Evolutionary conservation across 1,284 basidiomycete species (phyloP), one percentile per base, ranked within the genome.

Genomic region (Apiotrichum gracile): DNA sequence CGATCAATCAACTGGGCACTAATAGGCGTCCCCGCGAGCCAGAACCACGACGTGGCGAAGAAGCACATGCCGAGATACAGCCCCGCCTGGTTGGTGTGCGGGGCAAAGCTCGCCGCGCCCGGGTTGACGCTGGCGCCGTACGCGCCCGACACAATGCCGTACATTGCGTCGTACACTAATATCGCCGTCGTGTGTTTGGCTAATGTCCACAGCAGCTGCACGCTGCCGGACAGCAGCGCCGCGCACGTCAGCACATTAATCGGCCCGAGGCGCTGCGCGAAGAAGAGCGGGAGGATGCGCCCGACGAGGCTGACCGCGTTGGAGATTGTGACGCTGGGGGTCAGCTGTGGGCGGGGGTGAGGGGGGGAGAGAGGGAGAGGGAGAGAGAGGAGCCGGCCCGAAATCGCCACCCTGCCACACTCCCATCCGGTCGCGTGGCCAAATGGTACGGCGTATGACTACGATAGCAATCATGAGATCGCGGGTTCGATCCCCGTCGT

Each of bases 11-110:
- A 48, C 3, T 60, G 60, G 2, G 66, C 68, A 3, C 60, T 63
- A 29, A 62, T 61, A 2, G 68, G 68, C 8, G 62, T 62, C 4
- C 66, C 66, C 1, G 62, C 60, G 12, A 67, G 52, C 65, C 65
- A 66, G 61, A 65, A 66, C 56, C 60, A 69, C 6, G 62, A 55
- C 5, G 56, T 65, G 19, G 54, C 57, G 24, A 53, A 47, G 26
- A 67, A 65, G 40, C 55, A 58, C 67, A 69, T 69, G 49, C 67
- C 67, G 31, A 69, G 61, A 42, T 69, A 68, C 26, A 59, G 49
- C 39, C 68, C 66, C 0, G 57, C 52, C 55, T 67, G 64, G 48
- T 66, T 60, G 1, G 65, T 57, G 35, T 63, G 47, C 4, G 65
- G 63, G 0, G 67, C 61, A 42, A 70, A 67, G 14, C 52, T 57